These are phyloP conservation scores for Daedaleopsis sinensis DNA, from an alignment of 768 basidiomycete species.

Conservation along the genomic window DNA sequence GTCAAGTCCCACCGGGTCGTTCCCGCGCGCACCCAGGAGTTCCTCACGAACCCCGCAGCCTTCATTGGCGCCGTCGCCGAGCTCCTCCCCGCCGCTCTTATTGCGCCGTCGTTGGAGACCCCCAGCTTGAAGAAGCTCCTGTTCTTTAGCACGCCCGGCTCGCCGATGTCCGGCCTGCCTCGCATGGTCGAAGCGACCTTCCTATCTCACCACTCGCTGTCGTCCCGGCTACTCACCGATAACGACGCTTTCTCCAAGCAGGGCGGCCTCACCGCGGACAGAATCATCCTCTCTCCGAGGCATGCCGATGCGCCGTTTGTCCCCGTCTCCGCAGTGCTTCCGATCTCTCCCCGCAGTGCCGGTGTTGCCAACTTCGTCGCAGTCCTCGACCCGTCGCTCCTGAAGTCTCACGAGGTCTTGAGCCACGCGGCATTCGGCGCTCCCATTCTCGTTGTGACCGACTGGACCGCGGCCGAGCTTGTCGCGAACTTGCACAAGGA, in stretches of 20 bases:
- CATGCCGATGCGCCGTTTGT: conserved; percentile 38
- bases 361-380: conserved; percentile 71
- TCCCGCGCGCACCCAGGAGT: conserved; percentile 57
- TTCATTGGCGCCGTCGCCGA: conserved; percentile 46
- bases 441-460: conserved; percentile 70
- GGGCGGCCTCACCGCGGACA: conserved; percentile 69
- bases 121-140: conserved; percentile 49
- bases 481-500: conserved; percentile 62
- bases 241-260: conserved; percentile 76
- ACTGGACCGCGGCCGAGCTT: conserved; percentile 80
- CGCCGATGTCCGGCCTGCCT: conserved; percentile 54
- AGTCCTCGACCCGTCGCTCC: conserved; percentile 73
- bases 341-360: conserved; percentile 49
- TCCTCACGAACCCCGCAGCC: conserved; percentile 44
- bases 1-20: conserved; percentile 62
- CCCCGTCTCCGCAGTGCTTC: conserved; percentile 59
- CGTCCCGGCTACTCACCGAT: conserved; percentile 64
- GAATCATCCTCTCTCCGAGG: conserved; percentile 65
- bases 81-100: conserved; percentile 29
- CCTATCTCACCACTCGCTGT: conserved; percentile 49
- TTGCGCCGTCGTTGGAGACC: conserved; percentile 27
- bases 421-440: conserved; percentile 67
- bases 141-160: conserved; percentile 63
- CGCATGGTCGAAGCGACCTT: conserved; percentile 61
- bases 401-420: conserved; percentile 78